A percentile compares a stretch with the other conserved stretches of the same genome.
These are phyloP conservation scores for Cercospora brassicicola DNA, from an alignment of 2,329 filamentous ascomycete species.

Conservation along the genomic window DNA sequence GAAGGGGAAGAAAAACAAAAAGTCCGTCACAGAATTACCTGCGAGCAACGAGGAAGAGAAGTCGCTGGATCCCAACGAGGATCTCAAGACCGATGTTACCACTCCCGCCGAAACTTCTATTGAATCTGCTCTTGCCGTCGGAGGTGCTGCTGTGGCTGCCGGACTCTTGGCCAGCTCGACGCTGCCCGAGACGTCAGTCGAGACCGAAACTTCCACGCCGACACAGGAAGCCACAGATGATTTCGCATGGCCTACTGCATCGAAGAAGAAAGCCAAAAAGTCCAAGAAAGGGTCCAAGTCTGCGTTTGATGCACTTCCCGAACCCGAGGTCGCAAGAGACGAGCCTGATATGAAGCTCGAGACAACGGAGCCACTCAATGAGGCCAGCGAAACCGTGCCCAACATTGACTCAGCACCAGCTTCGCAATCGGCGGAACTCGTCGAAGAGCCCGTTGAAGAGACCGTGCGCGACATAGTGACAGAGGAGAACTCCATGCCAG, in stretches of 20 bases:
- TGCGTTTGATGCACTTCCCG: background rate
- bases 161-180: background rate
- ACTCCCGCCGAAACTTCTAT: background rate
- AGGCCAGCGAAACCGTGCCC: background rate
- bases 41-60: background rate
- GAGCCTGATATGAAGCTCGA: background rate
- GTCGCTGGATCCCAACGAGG: background rate
- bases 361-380: background rate
- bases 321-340: background rate
- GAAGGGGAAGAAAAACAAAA: constrained; percentile 30
- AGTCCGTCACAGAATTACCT: constrained; percentile 6
- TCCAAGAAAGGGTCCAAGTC: constrained; percentile 21
- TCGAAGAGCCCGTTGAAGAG: background rate
- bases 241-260: constrained; percentile 3
- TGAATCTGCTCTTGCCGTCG: background rate
- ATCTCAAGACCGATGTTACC: background rate
- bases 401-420: background rate
- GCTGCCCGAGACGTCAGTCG: background rate
- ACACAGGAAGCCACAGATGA: constrained; percentile 11
- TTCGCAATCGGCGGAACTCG: background rate
- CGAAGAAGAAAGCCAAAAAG: constrained; percentile 30
- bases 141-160: background rate
- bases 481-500: background rate
- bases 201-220: background rate
- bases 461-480: background rate